phyloP scores from a whole-genome alignment of 768 basidiomycete genomes.

The Paxillus ammoniavirescens region DNA sequence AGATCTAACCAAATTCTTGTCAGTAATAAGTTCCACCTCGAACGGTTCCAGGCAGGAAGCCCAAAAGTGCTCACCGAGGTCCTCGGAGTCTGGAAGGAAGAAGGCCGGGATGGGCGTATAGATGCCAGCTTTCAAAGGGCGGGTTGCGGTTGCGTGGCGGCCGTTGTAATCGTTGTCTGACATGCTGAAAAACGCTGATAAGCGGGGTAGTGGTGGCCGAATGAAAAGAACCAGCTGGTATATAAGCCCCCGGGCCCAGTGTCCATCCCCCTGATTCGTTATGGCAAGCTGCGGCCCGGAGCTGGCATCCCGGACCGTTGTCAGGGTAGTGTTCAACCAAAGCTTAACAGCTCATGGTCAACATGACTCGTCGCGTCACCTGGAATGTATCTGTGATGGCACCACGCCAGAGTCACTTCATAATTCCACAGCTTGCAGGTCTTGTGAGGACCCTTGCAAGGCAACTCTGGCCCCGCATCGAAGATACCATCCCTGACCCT shows the following conservation, averaged over 20 bases:
- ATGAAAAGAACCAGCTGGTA: slow-evolving; percentile 1
- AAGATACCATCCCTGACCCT: no score
- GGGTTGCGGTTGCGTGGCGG: slow-evolving; percentile 29
- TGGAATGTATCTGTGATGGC: slow-evolving; percentile 1
- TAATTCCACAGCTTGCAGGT: not conserved
- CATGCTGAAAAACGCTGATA: slow-evolving; percentile 31
- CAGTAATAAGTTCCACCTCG: slow-evolving; percentile 3
- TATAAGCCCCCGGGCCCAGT: slow-evolving; percentile 9
- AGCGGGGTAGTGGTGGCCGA: not conserved
- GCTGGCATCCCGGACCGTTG: slow-evolving; percentile 1
- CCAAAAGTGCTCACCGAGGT: slow-evolving; percentile 60
- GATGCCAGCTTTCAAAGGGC: slow-evolving; percentile 71
- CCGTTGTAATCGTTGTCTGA: slow-evolving; percentile 29
- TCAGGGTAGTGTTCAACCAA: not conserved
- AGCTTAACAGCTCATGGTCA: no score
- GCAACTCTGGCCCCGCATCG: no score
- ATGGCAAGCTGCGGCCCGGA: slow-evolving; percentile 3
- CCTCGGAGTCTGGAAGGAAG: slow-evolving; percentile 72
- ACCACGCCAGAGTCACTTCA: not conserved
- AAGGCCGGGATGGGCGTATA: slow-evolving; percentile 88
- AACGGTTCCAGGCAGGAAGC: slow-evolving; percentile 12
- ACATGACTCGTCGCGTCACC: slow-evolving; percentile 1
- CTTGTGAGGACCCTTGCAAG: not conserved
- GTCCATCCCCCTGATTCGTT: not conserved
- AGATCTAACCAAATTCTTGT: slow-evolving; percentile 44